Percentiles rank a stretch among this genome's conserved stretches.
Conservation (phyloP, 805 yeast genomes). For the Hanseniaspora taiwanica region DNA sequence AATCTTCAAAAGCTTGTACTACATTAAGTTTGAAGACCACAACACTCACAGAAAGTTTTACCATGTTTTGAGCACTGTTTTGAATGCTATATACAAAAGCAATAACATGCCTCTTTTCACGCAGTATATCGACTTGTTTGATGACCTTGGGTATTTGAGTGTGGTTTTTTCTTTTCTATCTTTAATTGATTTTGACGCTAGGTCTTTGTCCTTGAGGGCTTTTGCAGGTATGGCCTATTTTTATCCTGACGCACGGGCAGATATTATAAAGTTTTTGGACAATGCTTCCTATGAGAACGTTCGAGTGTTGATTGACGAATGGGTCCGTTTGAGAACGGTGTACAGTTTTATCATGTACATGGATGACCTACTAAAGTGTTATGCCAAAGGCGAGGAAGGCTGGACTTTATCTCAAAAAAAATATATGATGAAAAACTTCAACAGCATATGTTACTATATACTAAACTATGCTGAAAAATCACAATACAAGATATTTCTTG, state of each 20-base stretch:
- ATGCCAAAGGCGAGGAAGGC: background rate
- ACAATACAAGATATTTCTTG: background rate
- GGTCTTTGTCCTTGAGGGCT: background rate
- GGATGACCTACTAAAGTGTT: background rate
- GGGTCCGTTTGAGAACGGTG: background rate
- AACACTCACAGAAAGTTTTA: background rate
- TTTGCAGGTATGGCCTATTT: background rate
- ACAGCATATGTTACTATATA: background rate
- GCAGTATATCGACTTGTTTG: background rate
- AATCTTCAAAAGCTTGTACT: background rate
- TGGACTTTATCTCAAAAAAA: background rate
- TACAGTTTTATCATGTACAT: background rate
- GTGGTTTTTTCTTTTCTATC: background rate
- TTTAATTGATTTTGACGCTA: background rate
- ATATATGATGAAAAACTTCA: background rate
- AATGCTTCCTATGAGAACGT: background rate
- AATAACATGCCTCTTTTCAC: background rate
- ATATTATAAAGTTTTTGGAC: background rate
- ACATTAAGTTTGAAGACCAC: background rate
- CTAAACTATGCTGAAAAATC: background rate
- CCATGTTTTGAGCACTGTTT: background rate
- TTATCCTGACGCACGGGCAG: background rate
- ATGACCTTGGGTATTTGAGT: background rate
- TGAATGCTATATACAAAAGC: background rate
- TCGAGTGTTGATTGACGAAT: background rate